Conservation (phyloP, 768 basidiomycete species). For the Gymnopilus junonius region DNA sequence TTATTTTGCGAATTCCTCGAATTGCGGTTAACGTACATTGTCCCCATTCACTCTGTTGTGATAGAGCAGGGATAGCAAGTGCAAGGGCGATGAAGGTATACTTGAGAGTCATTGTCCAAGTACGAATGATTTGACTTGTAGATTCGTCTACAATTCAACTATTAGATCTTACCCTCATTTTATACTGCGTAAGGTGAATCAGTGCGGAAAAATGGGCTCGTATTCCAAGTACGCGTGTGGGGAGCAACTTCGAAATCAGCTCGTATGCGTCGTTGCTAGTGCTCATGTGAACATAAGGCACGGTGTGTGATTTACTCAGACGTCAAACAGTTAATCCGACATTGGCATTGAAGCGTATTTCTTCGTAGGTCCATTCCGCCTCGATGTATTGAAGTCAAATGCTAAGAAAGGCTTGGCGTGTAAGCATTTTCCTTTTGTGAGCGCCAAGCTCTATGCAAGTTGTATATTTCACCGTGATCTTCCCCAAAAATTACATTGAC, state of each 20-base stretch:
- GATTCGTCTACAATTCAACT: background rate
- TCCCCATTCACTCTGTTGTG: conserved; percentile 31
- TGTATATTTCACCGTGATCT: background rate
- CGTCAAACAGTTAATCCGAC: background rate
- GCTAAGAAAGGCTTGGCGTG: background rate
- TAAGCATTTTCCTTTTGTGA: background rate
- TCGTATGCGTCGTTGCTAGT: background rate
- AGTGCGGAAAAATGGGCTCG: background rate
- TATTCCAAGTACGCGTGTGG: background rate
- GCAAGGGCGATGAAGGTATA: conserved; percentile 26
- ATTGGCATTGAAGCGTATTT: background rate
- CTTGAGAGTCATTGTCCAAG: conserved; percentile 27
- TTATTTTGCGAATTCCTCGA: background rate
- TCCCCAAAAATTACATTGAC: background rate
- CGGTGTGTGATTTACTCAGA: background rate
- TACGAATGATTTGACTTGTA: background rate
- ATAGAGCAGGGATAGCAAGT: conserved; percentile 30
- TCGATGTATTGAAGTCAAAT: background rate
- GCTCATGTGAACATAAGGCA: background rate
- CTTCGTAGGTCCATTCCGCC: background rate
- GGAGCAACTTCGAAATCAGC: background rate
- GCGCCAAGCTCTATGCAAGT: background rate
- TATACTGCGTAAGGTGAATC: background rate
- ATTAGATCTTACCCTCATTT: background rate
- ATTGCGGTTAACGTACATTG: conserved; percentile 29